Conservation (phyloP, 768 basidiomycete genomes). For the Mrakia gelida region DNA sequence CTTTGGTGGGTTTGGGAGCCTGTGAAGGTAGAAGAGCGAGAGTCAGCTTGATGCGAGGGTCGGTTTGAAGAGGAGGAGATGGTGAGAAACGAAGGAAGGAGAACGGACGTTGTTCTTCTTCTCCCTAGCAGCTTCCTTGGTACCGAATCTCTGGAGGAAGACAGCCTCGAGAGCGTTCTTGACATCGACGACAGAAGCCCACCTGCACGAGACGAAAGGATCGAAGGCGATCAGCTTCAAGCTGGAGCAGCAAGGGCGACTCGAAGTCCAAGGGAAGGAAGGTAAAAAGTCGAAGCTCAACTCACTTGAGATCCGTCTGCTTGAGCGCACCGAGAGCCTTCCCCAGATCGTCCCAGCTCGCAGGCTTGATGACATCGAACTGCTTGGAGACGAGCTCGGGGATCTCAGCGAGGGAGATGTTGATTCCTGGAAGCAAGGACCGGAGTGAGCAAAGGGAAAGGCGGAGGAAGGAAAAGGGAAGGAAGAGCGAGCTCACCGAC, state of each 20-base stretch:
- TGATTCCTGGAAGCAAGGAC: constrained; percentile 58
- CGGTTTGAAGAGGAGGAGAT: too few species aligned
- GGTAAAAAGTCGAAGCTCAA: constrained; percentile 2
- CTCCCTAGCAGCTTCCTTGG: constrained; percentile 61
- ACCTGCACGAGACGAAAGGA: constrained; percentile 61
- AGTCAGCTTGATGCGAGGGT: background rate
- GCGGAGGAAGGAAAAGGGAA: background rate
- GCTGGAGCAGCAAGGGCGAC: too few species aligned
- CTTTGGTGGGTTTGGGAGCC: constrained; percentile 34
- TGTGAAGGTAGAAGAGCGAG: constrained; percentile 14
- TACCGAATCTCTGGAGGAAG: constrained; percentile 65
- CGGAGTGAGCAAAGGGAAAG: background rate
- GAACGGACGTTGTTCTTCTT: constrained; percentile 47
- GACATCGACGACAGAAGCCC: constrained; percentile 78
- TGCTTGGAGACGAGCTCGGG: constrained; percentile 51
- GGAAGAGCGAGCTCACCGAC: constrained; percentile 60
- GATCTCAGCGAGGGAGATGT: constrained; percentile 65
- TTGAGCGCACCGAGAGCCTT: constrained; percentile 35
- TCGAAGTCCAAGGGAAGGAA: background rate
- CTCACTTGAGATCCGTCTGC: constrained; percentile 34
- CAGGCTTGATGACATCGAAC: constrained; percentile 47
- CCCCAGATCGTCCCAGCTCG: constrained; percentile 50
- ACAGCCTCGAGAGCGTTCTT: constrained; percentile 73
- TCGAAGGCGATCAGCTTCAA: background rate
- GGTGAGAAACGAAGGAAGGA: background rate